Conservation (phyloP, 805 yeast species). For the Suhomyces prunicola region DNA sequence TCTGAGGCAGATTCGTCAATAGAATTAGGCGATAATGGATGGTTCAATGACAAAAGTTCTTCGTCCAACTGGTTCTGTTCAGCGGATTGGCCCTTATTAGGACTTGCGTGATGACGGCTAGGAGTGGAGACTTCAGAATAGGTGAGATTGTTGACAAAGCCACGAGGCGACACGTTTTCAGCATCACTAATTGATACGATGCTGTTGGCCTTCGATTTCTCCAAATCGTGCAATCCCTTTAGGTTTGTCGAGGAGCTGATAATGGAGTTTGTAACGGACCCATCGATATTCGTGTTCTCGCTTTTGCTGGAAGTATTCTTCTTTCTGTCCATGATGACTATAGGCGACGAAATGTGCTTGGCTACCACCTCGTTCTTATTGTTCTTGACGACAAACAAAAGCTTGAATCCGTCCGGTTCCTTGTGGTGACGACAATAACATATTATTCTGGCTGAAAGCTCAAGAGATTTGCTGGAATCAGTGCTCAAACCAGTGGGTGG, state of each 20-base stretch:
- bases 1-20: slow-evolving; percentile 60
- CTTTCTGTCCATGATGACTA: slow-evolving; percentile 94
- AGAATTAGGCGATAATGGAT: slow-evolving; percentile 59
- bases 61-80: not conserved
- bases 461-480: slow-evolving; percentile 37
- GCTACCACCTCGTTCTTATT: slow-evolving; percentile 62
- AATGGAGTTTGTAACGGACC: slow-evolving; percentile 16
- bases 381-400: slow-evolving; percentile 66
- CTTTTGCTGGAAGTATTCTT: slow-evolving; percentile 43
- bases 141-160: not conserved
- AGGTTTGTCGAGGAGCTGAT: slow-evolving; percentile 22
- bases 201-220: slow-evolving; percentile 2
- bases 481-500: slow-evolving; percentile 47
- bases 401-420: slow-evolving; percentile 79
- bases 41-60: slow-evolving; percentile 7
- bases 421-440: slow-evolving; percentile 96
- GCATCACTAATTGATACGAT: not conserved
- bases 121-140: not conserved
- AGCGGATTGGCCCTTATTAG: not conserved
- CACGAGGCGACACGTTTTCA: not conserved
- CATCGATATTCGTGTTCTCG: slow-evolving; percentile 6
- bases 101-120: not conserved
- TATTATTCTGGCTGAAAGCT: slow-evolving; percentile 70
- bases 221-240: slow-evolving; percentile 9
- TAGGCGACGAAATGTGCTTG: slow-evolving; percentile 64